phyloP scores from a whole-genome alignment of 805 yeast genomes.

The Candida methanosorbosa region DNA sequence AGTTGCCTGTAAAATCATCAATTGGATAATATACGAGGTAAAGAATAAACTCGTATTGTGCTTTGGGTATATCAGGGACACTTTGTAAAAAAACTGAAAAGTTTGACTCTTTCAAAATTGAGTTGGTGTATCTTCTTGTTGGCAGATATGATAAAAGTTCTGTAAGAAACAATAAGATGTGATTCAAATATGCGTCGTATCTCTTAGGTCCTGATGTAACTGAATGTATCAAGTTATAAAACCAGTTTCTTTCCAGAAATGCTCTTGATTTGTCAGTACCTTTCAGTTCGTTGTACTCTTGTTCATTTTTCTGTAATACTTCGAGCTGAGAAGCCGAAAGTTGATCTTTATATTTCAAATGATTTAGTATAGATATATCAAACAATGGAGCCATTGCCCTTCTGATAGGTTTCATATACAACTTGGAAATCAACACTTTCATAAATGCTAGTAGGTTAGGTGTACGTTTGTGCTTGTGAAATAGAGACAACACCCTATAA shows the following conservation, averaged over 20 bases:
- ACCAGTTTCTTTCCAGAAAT: background rate
- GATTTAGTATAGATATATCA: slow-evolving; percentile 25
- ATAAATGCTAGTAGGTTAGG: slow-evolving; percentile 16
- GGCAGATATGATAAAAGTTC: slow-evolving; percentile 30
- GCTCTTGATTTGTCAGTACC: no score
- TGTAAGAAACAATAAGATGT: background rate
- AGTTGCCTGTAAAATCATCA: slow-evolving; percentile 30
- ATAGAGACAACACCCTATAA: slow-evolving; percentile 19
- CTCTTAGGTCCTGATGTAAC: no score
- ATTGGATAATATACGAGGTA: slow-evolving; percentile 29
- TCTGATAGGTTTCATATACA: slow-evolving; percentile 14
- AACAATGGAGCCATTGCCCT: slow-evolving; percentile 20
- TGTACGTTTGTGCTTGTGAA: slow-evolving; percentile 8
- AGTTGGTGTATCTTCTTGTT: slow-evolving; percentile 27
- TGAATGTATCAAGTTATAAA: background rate
- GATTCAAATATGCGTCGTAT: background rate
- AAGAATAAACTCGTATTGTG: background rate
- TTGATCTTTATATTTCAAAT: slow-evolving; percentile 9
- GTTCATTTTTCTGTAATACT: no score
- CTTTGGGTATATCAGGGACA: slow-evolving; percentile 1
- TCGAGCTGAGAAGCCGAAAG: no score
- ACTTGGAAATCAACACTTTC: slow-evolving; percentile 11
- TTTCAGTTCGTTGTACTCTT: no score
- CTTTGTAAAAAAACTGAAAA: slow-evolving; percentile 11
- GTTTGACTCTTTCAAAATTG: slow-evolving; percentile 20